phyloP scores from a whole-genome alignment of 2,329 filamentous ascomycete genomes.

The Diaporthe ampelina region DNA sequence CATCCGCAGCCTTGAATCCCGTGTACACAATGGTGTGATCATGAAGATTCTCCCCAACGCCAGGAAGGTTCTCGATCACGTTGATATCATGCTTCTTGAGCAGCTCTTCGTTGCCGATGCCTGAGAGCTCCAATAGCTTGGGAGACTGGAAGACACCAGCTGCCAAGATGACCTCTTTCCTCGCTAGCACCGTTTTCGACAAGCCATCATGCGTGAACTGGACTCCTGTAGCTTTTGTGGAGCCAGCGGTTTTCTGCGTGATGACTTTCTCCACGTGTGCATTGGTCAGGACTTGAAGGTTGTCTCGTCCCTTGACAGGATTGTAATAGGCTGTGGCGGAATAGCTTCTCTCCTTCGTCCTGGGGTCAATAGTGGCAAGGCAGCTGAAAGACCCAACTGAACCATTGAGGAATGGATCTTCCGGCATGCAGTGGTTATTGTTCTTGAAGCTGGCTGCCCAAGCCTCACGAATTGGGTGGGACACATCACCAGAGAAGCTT shows the following conservation, averaged over 20 bases:
- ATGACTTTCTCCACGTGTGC: slow-evolving; percentile 46
- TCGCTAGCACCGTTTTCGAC: slow-evolving; percentile 39
- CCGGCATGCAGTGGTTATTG: not conserved
- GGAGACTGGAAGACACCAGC: slow-evolving; percentile 51
- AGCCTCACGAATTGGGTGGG: slow-evolving; percentile 24
- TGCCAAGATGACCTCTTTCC: slow-evolving; percentile 50
- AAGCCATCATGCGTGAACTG: slow-evolving; percentile 42
- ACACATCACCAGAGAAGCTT: slow-evolving; percentile 4
- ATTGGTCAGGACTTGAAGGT: slow-evolving; percentile 43
- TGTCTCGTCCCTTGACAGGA: slow-evolving; percentile 34
- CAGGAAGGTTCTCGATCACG: slow-evolving; percentile 48
- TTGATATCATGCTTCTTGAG: slow-evolving; percentile 46
- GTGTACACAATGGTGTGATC: slow-evolving; percentile 42
- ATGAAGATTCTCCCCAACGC: slow-evolving; percentile 51
- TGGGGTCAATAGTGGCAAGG: slow-evolving; percentile 38
- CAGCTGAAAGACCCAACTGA: slow-evolving; percentile 37
- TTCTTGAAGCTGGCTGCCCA: slow-evolving; percentile 27
- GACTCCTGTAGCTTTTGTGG: slow-evolving; percentile 44
- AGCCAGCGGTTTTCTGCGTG: slow-evolving; percentile 25
- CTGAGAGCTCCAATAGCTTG: slow-evolving; percentile 51
- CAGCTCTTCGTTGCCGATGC: slow-evolving; percentile 48
- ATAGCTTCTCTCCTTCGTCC: slow-evolving; percentile 42
- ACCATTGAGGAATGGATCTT: slow-evolving; percentile 23
- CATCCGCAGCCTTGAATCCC: slow-evolving; percentile 9
- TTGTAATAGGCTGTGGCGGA: slow-evolving; percentile 40